Evolutionary conservation across 2,329 filamentous ascomycete genomes (phyloP).

Genomic region (Penicillium sumatraense): DNA sequence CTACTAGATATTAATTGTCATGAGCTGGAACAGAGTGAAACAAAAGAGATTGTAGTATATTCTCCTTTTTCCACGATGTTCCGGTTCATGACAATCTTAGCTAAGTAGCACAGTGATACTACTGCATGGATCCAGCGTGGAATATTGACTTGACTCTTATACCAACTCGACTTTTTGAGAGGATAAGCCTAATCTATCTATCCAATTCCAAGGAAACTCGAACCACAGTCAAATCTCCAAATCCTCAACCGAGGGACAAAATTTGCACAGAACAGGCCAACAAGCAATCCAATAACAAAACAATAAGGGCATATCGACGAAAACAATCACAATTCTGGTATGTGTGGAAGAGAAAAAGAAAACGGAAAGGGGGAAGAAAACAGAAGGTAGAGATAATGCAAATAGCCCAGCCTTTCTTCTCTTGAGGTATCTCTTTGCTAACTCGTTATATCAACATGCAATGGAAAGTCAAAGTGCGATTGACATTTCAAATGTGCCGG

Average conservation of each 20-base stretch:
- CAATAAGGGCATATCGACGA: not conserved
- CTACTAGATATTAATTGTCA: no score
- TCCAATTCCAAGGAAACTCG: slow-evolving; percentile 10
- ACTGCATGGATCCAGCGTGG: no score
- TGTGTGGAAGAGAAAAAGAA: not conserved
- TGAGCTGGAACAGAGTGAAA: no score
- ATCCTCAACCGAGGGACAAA: not conserved
- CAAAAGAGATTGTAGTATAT: no score
- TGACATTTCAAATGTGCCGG: slow-evolving; percentile 12
- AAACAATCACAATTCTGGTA: not conserved
- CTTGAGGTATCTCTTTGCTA: slow-evolving; percentile 33
- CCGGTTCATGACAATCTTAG: no score
- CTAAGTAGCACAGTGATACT: no score
- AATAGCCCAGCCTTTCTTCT: slow-evolving; percentile 26
- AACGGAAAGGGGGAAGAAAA: not conserved
- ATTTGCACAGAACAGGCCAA: slow-evolving; percentile 2
- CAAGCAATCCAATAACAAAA: not conserved
- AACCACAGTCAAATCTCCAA: not conserved
- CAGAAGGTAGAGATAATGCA: slow-evolving; percentile 16
- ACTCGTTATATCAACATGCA: slow-evolving; percentile 32
- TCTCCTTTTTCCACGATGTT: no score
- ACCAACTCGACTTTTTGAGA: slow-evolving; percentile 5
- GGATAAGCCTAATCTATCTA: slow-evolving; percentile 19
- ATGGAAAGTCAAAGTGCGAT: slow-evolving; percentile 16
- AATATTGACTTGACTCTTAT: not conserved